Evolutionary conservation across 345 rosid genomes (phyloP).

Genomic region (Lepidium aucheri): DNA sequence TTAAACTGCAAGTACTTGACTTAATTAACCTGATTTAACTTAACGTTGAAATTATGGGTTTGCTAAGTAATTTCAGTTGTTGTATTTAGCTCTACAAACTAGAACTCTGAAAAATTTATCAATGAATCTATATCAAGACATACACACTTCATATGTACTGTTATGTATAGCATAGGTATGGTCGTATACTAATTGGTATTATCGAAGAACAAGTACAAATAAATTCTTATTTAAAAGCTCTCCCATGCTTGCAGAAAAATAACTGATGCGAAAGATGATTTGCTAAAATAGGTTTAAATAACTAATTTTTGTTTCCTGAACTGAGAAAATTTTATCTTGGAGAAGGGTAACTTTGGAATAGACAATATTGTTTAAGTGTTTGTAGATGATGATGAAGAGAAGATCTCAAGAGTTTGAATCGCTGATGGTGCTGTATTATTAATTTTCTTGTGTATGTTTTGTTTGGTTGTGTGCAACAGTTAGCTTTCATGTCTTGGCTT

Average conservation of each 20-base stretch:
- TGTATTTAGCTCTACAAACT: no score
- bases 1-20: not conserved
- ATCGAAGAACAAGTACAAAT: not conserved
- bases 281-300: not conserved
- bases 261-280: not conserved
- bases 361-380: not conserved
- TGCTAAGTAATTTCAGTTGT: not conserved
- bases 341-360: not conserved
- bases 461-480: slow-evolving; percentile 17
- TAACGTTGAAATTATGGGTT: not conserved
- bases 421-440: no score
- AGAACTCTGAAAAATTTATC: not conserved
- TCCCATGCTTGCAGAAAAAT: not conserved
- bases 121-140: no score
- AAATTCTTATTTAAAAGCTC: not conserved
- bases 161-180: not conserved
- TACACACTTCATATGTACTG: not conserved
- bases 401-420: no score
- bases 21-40: not conserved
- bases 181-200: no score
- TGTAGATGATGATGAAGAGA: no score
- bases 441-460: not conserved
- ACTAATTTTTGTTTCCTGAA: not conserved
- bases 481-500: slow-evolving; percentile 3
- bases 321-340: not conserved